Evolutionary conservation across 352 stramenopile genomes (phyloP), one percentile per base, ranked within the genome.

Genomic region (Pythium biforme): DNA sequence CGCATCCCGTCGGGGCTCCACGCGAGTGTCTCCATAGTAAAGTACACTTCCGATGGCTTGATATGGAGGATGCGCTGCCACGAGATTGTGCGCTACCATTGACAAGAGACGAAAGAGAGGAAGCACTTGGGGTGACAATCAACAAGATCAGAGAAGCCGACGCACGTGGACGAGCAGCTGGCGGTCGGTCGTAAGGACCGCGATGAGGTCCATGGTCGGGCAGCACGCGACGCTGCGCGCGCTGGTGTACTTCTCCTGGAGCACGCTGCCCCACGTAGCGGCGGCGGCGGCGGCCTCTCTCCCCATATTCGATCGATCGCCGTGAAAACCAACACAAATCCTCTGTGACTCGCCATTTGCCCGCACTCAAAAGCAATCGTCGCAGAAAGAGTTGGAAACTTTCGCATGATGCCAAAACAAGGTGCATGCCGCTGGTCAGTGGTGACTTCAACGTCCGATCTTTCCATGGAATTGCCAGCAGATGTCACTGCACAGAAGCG

Each of bases 191-290:
- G 81, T 92, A 37, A 93, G 60, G 15, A 92, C 62, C 3, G 83
- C 85, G 27, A 94, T 51, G 25, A 92, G 72, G 61, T 93, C 86
- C 86, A 94, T 94, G 10, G 78, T 85, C 12, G 85, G 80, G 26
- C 85, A 92, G 51, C 81, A 92, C 14, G 55, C 63, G 2, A 94
- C 59, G 0, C 62, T 64, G 17, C 71, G 55, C 15, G 83, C 82
- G 47, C 68, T 71, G 61, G 86, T 75, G 41, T 75, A 89, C 55
- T 89, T 87, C 7, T 92, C 83, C 60, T 91, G 83, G 49, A 94
- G 72, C 70, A 84, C 66, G 54, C 79, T 76, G 54, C 63, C 63
- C 63, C 89, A 92, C 51, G 74, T 68, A 33, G 29, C 29, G 31
- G 40, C 40, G 15, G 19, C 69, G 40, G 29, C 29, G 31, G 40